Conservation (phyloP, 306 rosid genomes). For the Ochetophila trinervis region DNA sequence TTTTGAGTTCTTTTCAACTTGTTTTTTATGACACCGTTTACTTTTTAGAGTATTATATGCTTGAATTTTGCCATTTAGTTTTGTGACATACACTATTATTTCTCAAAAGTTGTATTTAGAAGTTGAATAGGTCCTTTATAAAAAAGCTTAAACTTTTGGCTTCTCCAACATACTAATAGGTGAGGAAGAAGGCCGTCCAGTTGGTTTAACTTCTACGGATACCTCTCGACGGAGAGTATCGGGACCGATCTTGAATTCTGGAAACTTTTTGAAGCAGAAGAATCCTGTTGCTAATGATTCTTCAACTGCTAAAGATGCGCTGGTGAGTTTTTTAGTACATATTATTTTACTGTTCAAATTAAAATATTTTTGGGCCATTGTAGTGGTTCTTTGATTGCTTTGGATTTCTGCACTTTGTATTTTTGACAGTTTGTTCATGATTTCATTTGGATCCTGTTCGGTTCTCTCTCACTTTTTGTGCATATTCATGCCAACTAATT, state of each 20-base stretch:
- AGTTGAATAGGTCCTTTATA: neutral
- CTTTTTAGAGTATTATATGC: neutral
- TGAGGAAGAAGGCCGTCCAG: constrained; percentile 66
- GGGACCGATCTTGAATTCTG: constrained; percentile 56
- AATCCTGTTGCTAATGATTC: constrained; percentile 37
- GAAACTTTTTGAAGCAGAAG: constrained; percentile 43
- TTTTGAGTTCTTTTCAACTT: neutral
- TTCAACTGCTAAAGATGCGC: constrained; percentile 34
- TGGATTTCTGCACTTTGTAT: too few species aligned
- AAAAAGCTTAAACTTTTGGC: constrained; percentile 7
- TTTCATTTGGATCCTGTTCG: too few species aligned
- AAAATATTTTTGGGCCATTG: too few species aligned
- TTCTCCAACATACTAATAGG: constrained; percentile 36
- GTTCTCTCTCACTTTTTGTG: neutral
- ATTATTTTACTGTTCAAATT: neutral
- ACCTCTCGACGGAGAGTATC: constrained; percentile 70
- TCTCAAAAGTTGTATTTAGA: constrained; percentile 5
- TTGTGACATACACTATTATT: constrained; percentile 9
- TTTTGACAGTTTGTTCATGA: too few species aligned
- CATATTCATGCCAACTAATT: too few species aligned
- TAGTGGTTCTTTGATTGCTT: too few species aligned
- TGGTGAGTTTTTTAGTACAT: constrained; percentile 29
- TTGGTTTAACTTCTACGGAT: constrained; percentile 70
- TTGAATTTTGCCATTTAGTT: neutral
- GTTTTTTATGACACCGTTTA: neutral